Base-by-base conservation (phyloP, 164 flowering plant species). In the Piper longum region DNA sequence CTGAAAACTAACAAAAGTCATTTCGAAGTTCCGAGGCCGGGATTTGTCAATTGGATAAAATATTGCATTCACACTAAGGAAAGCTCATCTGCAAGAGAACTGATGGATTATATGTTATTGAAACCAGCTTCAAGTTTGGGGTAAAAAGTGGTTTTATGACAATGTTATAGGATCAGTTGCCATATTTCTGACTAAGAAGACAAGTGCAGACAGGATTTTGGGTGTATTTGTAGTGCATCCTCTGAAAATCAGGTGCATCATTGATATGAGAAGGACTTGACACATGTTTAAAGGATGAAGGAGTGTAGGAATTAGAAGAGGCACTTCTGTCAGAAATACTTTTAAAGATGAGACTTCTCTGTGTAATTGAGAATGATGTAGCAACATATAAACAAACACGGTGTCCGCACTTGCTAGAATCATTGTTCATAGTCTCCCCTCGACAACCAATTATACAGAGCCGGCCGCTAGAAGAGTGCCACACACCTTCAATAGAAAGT, bases 361-460 rank as follows among this genome's bases (percentile, higher is more conserved):
- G 96, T 66, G 66, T 81, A 67, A 91, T 77, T 64, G 98, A 81
- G 71, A 85, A 85, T 17, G 87, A 73, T 39, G 73, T 55, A 16
- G 92, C 91, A 67, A 87, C 64, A 59, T 87, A 89, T 66, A 87
- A 63, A 71, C 86, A 89, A 54, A 85, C 78, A 39, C 91, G 83
- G 59, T 85, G 76, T 73, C 79, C 61, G 72, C 98, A 89, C 56
- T 55, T 69, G 43, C 60, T 71, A 13, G 66, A 72, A 62, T 70
- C 74, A n/a, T 66, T 54, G 1, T 16, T 56, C 65, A 75, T 76
- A 16, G 62, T 62, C 19, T 64, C 18, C 48, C 85, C 87, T 68
- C 74, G 73, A 68, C 98, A 91, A 57, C 92, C 96, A 67, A 85
- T 78, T 96, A 89, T 91, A 80, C 98, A 91, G 43, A 91, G 84